These are phyloP conservation scores for Kwoniella mangroviensis DNA, from an alignment of 768 basidiomycete genomes.

Conservation along the genomic window DNA sequence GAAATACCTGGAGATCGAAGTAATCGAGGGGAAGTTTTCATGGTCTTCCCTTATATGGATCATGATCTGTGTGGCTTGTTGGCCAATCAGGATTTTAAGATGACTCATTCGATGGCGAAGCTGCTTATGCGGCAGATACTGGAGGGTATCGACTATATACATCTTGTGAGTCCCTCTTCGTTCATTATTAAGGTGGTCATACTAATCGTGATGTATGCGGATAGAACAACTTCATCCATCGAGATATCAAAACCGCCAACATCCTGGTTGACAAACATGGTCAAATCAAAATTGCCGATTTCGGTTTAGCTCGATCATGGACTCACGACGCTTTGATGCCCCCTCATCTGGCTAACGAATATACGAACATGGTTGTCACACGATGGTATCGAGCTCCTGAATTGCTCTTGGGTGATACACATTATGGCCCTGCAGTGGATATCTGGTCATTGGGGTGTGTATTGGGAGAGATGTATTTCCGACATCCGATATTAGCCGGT, in stretches of 20 bases:
- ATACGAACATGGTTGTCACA: slow-evolving; percentile 97
- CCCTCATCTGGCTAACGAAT: slow-evolving; percentile 65
- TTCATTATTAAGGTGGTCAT: neutral
- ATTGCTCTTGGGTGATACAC: slow-evolving; percentile 80
- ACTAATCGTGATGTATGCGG: neutral
- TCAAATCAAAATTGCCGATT: slow-evolving; percentile 86
- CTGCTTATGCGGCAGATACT: slow-evolving; percentile 93
- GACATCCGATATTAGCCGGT: slow-evolving; percentile 83
- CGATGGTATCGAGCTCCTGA: slow-evolving; percentile 99
- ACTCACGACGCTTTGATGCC: slow-evolving; percentile 52
- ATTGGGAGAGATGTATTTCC: slow-evolving; percentile 93
- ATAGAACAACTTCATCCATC: slow-evolving; percentile 94
- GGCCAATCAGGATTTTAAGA: slow-evolving; percentile 80
- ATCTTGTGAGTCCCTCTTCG: slow-evolving; percentile 67
- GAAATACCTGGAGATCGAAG: slow-evolving; percentile 33
- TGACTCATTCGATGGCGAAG: slow-evolving; percentile 85
- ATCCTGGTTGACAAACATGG: slow-evolving; percentile 88
- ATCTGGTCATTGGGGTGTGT: slow-evolving; percentile 99
- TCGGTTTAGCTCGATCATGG: slow-evolving; percentile 83
- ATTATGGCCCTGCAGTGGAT: slow-evolving; percentile 93
- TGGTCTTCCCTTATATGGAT: slow-evolving; percentile 99
- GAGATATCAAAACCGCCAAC: slow-evolving; percentile 99
- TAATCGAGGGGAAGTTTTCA: slow-evolving; percentile 72
- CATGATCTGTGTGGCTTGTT: slow-evolving; percentile 94
- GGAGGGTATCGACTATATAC: slow-evolving; percentile 96